Percentiles rank a stretch among this genome's conserved stretches.
Conservation (phyloP, 805 yeast genomes). For the Zygosaccharomyces rouxii region DNA sequence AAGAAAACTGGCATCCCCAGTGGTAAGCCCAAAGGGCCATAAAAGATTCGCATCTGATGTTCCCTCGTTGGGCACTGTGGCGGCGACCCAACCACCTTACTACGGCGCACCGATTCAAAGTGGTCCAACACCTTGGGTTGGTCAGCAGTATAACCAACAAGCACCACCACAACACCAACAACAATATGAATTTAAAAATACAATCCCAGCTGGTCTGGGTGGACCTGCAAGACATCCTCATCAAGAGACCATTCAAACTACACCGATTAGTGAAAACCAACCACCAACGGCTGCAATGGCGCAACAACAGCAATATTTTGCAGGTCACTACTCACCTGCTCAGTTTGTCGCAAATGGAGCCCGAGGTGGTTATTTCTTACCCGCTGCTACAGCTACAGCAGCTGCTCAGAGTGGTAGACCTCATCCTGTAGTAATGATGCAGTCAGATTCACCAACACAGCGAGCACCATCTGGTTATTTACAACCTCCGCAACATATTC, state of each 20-base stretch:
- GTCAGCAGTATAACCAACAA: constrained; percentile 11
- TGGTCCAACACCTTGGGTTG: constrained; percentile 11
- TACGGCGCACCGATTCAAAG: neutral
- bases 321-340: constrained; percentile 5
- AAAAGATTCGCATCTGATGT: constrained; percentile 16
- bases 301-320: constrained; percentile 1
- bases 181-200: constrained; percentile 6
- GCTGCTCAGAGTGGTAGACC: constrained; percentile 7
- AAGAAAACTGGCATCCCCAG: constrained; percentile 12
- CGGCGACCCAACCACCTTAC: constrained; percentile 2
- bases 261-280: constrained; percentile 7
- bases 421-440: constrained; percentile 8
- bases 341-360: constrained; percentile 2
- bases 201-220: constrained; percentile 17
- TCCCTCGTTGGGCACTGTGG: constrained; percentile 9
- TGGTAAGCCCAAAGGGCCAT: constrained; percentile 19
- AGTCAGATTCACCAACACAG: constrained; percentile 9
- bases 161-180: constrained; percentile 10
- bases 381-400: neutral
- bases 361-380: constrained; percentile 3
- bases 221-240: constrained; percentile 7
- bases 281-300: neutral
- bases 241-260: constrained; percentile 3
- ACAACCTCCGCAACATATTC: constrained; percentile 11
- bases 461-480: constrained; percentile 3